Evolutionary conservation across 805 yeast genomes (phyloP).

Genomic region (Millerozyma acaciae): DNA sequence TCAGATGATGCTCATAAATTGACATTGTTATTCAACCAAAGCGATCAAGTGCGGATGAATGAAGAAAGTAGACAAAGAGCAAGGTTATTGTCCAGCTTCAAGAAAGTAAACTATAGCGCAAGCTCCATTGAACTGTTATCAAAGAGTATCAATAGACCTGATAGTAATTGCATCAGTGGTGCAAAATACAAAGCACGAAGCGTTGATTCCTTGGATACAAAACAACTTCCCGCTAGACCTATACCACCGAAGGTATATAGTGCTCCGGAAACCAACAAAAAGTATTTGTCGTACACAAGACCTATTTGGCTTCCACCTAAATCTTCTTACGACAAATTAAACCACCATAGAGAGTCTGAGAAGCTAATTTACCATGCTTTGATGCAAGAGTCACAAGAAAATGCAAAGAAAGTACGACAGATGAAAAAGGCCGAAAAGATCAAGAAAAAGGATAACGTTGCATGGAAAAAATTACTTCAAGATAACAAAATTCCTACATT

Average conservation of each 20-base stretch:
- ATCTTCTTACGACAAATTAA: conserved; percentile 44
- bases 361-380: conserved; percentile 40
- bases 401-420: conserved; percentile 23
- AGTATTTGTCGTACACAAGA: conserved; percentile 51
- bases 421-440: conserved; percentile 30
- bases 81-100: conserved; percentile 18
- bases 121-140: not conserved
- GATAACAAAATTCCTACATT: not conserved
- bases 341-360: conserved; percentile 54
- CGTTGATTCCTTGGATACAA: no score
- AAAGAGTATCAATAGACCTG: no score
- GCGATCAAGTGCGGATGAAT: conserved; percentile 19
- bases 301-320: conserved; percentile 70
- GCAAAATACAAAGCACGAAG: no score
- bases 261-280: no score
- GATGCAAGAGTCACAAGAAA: conserved; percentile 31
- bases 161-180: no score
- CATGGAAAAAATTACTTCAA: conserved; percentile 14
- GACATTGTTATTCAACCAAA: conserved; percentile 24
- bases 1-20: conserved; percentile 34
- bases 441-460: conserved; percentile 29
- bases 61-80: conserved; percentile 23
- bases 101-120: conserved; percentile 6
- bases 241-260: no score
- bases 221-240: no score